phyloP scores from a whole-genome alignment of 2,329 filamentous ascomycete genomes.

The Coccinonectria pachysandricola region DNA sequence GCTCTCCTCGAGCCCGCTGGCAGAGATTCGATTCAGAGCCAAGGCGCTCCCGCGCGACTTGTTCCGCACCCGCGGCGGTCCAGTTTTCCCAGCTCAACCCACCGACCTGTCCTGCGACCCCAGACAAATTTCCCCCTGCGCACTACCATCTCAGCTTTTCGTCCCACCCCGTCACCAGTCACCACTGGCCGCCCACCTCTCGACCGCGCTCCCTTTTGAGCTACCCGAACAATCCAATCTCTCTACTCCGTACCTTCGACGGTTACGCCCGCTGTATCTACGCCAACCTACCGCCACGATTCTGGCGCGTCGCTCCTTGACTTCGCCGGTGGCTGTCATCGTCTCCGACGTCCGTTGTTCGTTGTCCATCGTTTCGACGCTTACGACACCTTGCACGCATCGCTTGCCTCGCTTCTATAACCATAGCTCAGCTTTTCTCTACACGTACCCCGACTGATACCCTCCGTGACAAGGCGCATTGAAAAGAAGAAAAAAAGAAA shows the following conservation, averaged over 20 bases:
- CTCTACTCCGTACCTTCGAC: conserved; percentile 14
- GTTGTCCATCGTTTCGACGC: conserved; percentile 7
- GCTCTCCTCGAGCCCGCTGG: not conserved
- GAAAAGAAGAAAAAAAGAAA: no score
- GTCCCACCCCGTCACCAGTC: conserved; percentile 10
- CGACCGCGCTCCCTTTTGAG: conserved; percentile 4
- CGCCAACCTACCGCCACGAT: conserved; percentile 17
- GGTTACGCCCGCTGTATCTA: conserved; percentile 13
- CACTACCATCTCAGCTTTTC: conserved; percentile 19
- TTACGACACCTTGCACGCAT: no score
- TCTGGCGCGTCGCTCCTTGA: conserved; percentile 16
- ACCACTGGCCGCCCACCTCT: conserved; percentile 8
- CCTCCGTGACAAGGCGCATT: no score
- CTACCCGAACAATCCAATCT: conserved; percentile 1
- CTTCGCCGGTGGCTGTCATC: conserved; percentile 12
- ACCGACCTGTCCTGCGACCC: conserved; percentile 12
- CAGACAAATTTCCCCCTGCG: conserved; percentile 13
- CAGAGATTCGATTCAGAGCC: conserved; percentile 2
- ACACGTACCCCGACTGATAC: no score
- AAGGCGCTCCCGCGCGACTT: conserved; percentile 13
- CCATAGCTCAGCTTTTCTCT: conserved; percentile 4
- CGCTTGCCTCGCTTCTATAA: conserved; percentile 8
- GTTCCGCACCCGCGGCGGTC: conserved; percentile 14
- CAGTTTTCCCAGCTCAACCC: conserved; percentile 12
- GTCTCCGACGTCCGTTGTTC: conserved; percentile 8